Evolutionary conservation across 192 early-diverging fungal genomes (phyloP).

Genomic region (Phlyctochytrium bullatum): DNA sequence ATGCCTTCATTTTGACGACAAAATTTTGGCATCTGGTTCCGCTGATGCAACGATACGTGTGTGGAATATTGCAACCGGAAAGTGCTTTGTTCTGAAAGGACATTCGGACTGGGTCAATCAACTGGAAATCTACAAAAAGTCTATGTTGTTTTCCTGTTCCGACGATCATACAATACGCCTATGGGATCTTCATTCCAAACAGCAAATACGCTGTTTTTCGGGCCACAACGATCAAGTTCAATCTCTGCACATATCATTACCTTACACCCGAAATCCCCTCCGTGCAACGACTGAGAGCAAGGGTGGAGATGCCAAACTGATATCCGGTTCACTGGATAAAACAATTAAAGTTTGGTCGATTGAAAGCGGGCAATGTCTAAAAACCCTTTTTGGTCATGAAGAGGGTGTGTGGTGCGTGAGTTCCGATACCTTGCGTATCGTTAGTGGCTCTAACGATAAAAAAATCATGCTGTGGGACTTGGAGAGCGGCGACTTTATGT

Average conservation of each 20-base stretch:
- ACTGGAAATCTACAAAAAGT: conserved; percentile 67
- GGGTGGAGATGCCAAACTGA: conserved; percentile 60
- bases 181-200: conserved; percentile 69
- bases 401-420: conserved; percentile 82
- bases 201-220: conserved; percentile 56
- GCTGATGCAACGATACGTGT: conserved; percentile 82
- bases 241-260: conserved; percentile 33
- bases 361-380: conserved; percentile 73
- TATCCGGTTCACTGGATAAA: conserved; percentile 87
- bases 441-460: conserved; percentile 83
- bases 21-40: conserved; percentile 78
- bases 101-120: conserved; percentile 92
- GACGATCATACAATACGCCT: conserved; percentile 77
- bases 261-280: conserved; percentile 8
- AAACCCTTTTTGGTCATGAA: conserved; percentile 79
- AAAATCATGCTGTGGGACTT: conserved; percentile 93
- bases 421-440: conserved; percentile 68
- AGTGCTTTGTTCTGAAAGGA: conserved; percentile 71
- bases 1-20: conserved; percentile 78
- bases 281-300: conserved; percentile 26
- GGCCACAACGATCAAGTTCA: conserved; percentile 50
- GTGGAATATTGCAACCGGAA: conserved; percentile 73
- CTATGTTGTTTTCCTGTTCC: conserved; percentile 72
- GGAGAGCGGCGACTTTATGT: conserved; percentile 70
- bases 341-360: conserved; percentile 92